phyloP scores from a whole-genome alignment of 441 rosid genomes.

The Erysimum cheiri region DNA sequence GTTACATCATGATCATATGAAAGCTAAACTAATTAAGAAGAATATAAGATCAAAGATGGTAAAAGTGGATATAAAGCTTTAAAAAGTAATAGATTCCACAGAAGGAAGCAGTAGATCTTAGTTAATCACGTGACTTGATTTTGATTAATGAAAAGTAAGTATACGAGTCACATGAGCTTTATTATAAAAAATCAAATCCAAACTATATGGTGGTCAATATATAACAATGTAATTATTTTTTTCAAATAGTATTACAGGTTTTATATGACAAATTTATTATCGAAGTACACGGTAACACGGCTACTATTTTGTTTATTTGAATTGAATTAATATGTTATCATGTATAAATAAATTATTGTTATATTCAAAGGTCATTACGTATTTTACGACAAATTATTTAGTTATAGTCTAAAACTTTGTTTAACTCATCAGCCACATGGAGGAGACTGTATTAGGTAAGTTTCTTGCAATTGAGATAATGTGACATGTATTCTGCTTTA shows the following conservation, averaged over 20 bases:
- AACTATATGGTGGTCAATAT: background rate
- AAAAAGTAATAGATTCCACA: constrained; percentile 29
- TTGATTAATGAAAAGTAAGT: constrained; percentile 27
- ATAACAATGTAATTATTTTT: background rate
- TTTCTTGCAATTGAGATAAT: constrained; percentile 2
- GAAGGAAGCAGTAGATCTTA: constrained; percentile 30
- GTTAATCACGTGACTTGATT: constrained; percentile 42
- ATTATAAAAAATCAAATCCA: background rate
- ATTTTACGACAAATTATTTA: background rate
- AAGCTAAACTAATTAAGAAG: constrained; percentile 21
- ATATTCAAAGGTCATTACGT: constrained; percentile 5
- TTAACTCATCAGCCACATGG: constrained; percentile 18
- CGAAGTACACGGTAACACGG: constrained; percentile 2
- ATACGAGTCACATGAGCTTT: constrained; percentile 34
- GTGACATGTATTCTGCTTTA: constrained; percentile 11
- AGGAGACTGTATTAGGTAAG: constrained; percentile 6
- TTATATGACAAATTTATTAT: constrained; percentile 15
- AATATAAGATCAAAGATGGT: constrained; percentile 2
- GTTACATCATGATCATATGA: constrained; percentile 6
- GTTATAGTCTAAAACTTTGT: constrained; percentile 10
- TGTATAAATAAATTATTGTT: background rate
- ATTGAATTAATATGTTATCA: background rate
- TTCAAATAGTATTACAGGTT: background rate
- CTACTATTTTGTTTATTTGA: background rate
- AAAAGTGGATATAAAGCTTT: constrained; percentile 25